Percentiles rank a stretch among this genome's conserved stretches.
Conservation (phyloP, 345 rosid genomes). For the Citrus mangshanensis region DNA sequence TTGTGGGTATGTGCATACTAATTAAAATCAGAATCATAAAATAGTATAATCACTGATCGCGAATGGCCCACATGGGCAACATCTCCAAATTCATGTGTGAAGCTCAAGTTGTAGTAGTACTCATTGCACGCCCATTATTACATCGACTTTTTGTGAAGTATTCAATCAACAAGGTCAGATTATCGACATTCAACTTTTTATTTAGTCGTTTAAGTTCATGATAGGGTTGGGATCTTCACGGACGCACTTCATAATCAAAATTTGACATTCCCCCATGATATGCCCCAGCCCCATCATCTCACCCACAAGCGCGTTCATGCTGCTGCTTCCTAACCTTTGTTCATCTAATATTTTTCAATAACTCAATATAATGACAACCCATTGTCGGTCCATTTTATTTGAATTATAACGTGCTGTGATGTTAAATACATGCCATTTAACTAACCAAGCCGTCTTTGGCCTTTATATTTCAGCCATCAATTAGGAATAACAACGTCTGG, state of each 20-base stretch:
- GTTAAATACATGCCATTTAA: too few species aligned
- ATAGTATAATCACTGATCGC: too few species aligned
- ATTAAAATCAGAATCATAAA: too few species aligned
- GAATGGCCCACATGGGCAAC: background rate
- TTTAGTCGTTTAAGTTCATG: background rate
- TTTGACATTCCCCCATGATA: conserved; percentile 5
- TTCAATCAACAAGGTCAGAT: background rate
- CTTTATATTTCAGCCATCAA: too few species aligned
- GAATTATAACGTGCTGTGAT: background rate
- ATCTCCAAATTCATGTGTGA: background rate
- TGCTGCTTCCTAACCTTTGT: background rate
- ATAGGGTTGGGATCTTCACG: background rate
- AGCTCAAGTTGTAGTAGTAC: background rate
- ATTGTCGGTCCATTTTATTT: background rate
- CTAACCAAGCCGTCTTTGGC: too few species aligned
- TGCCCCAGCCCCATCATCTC: background rate
- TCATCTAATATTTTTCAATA: background rate
- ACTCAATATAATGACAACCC: background rate
- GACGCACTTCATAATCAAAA: background rate
- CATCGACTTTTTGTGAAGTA: background rate
- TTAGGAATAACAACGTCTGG: too few species aligned
- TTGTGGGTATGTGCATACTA: background rate
- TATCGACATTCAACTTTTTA: background rate
- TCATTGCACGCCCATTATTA: background rate
- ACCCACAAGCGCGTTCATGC: background rate